Evolutionary conservation across 163 green algal species (phyloP).

Genomic region (Scenedesmus sp.): DNA sequence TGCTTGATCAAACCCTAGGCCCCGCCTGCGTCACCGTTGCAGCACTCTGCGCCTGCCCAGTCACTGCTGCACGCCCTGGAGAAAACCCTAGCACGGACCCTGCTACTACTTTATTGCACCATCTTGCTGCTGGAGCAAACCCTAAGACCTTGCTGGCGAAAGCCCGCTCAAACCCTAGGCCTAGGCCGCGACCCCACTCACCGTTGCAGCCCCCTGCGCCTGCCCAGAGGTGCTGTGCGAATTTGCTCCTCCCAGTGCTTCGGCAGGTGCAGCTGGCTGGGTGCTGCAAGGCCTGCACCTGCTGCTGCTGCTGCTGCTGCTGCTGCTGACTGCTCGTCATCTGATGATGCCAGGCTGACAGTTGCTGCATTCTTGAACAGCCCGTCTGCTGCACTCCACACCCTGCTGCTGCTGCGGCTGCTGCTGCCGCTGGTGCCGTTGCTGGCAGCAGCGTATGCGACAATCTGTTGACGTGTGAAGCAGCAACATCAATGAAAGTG

Average conservation of each 20-base stretch:
- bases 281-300: constrained; percentile 7
- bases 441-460: background rate
- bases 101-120: too few relatives aligned
- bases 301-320: constrained; percentile 4
- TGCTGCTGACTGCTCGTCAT: constrained; percentile 30
- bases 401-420: constrained; percentile 11
- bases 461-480: background rate
- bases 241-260: constrained; percentile 70
- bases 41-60: constrained; percentile 59
- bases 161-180: too few relatives aligned
- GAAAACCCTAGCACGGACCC: background rate
- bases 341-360: constrained; percentile 29
- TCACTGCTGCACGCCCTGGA: background rate
- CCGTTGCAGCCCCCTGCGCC: constrained; percentile 65
- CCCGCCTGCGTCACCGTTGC: constrained; percentile 47
- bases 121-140: too few relatives aligned
- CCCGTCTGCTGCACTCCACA: background rate
- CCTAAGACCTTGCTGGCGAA: too few relatives aligned
- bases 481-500: background rate
- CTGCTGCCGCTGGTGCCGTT: constrained; percentile 12
- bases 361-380: constrained; percentile 27
- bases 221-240: constrained; percentile 54
- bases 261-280: constrained; percentile 36
- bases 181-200: constrained; percentile 7
- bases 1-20: too few relatives aligned